Percentiles rank a stretch among this genome's conserved stretches.
These are phyloP conservation scores for Hypoxylon rickii DNA, from an alignment of 495 filamentous ascomycete species.

Conservation along the genomic window DNA sequence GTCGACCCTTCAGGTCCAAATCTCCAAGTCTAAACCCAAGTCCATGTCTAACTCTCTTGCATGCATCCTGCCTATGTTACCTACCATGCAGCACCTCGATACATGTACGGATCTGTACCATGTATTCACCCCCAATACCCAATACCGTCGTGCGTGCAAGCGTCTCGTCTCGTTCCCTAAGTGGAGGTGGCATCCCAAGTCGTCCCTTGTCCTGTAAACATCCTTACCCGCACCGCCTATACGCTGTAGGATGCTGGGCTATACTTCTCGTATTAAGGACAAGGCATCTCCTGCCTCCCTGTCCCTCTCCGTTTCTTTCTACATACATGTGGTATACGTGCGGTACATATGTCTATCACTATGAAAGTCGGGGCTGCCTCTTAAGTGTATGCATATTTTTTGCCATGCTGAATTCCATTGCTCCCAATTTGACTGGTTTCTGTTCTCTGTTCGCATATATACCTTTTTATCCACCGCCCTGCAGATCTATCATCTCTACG, in stretches of 20 bases:
- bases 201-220: too few relatives aligned
- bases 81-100: neutral
- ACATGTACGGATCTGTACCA: slow-evolving; percentile 2
- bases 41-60: too few relatives aligned
- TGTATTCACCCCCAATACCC: neutral
- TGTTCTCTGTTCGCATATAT: slow-evolving; percentile 21
- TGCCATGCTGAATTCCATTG: slow-evolving; percentile 11
- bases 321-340: too few relatives aligned
- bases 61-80: too few relatives aligned
- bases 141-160: slow-evolving; percentile 14
- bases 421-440: slow-evolving; percentile 8
- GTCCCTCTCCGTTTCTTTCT: slow-evolving; percentile 16
- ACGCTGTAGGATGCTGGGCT: slow-evolving; percentile 13
- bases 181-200: slow-evolving; percentile 33
- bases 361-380: slow-evolving; percentile 22
- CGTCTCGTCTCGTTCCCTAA: slow-evolving; percentile 13
- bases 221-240: slow-evolving; percentile 23
- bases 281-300: slow-evolving; percentile 29
- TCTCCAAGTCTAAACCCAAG: too few relatives aligned
- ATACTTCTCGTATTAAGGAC: slow-evolving; percentile 35
- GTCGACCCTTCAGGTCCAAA: neutral
- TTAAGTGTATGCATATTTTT: slow-evolving; percentile 33
- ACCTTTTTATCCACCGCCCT: slow-evolving; percentile 11
- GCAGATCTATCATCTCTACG: slow-evolving; percentile 5
- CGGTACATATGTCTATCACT: slow-evolving; percentile 29